Conservation (phyloP, 805 yeast genomes). For the Myxozyma mucilagina region DNA sequence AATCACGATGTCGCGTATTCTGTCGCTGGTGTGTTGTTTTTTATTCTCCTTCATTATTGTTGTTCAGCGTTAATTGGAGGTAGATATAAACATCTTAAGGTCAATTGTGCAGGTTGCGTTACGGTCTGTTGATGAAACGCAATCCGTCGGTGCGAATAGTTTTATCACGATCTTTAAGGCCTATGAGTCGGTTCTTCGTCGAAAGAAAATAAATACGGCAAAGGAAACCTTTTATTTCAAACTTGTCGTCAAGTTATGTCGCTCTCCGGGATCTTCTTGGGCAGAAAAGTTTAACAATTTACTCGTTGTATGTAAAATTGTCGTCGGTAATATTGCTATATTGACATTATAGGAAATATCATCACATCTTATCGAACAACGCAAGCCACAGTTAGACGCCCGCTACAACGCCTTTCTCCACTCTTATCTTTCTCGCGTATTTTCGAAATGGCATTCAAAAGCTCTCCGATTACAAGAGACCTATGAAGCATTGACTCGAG, state of each 20-base stretch:
- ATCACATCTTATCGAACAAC: constrained; percentile 7
- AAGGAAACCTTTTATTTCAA: constrained; percentile 22
- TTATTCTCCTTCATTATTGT: not conserved
- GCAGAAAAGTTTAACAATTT: constrained; percentile 24
- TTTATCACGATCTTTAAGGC: constrained; percentile 22
- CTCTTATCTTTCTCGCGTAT: constrained; percentile 1
- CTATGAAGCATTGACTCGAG: constrained; percentile 7
- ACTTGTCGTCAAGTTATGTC: constrained; percentile 24
- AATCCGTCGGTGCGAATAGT: constrained; percentile 10
- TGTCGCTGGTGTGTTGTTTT: constrained; percentile 5
- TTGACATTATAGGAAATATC: constrained; percentile 7
- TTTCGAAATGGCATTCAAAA: constrained; percentile 13
- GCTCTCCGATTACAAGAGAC: not conserved
- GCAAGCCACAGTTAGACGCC: constrained; percentile 16
- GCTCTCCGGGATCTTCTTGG: constrained; percentile 25
- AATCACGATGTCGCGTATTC: constrained; percentile 9
- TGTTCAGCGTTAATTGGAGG: not conserved
- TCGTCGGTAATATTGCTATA: not conserved
- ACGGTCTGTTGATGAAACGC: constrained; percentile 1
- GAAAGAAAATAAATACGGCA: constrained; percentile 19
- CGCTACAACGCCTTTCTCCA: constrained; percentile 12
- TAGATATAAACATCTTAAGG: constrained; percentile 28
- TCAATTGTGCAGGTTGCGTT: constrained; percentile 27
- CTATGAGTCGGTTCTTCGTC: constrained; percentile 28
- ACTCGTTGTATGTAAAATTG: constrained; percentile 5